Evolutionary conservation across 2,329 filamentous ascomycete species (phyloP), one percentile per base, ranked within the genome.

Genomic region (Rhynchosporium agropyri): DNA sequence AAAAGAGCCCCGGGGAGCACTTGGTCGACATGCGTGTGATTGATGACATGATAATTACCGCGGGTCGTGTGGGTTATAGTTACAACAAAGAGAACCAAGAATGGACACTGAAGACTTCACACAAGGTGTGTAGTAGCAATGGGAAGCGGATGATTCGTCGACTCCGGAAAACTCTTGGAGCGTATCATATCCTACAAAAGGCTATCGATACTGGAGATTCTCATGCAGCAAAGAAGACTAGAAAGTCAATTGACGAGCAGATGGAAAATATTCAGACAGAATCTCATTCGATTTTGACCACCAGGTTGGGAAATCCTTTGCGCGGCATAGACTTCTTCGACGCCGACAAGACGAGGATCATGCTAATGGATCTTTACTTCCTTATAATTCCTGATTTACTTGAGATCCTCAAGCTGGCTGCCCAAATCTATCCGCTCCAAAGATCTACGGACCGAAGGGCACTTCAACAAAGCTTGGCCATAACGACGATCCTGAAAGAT

Each of bases 311-410:
- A 7, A 51, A 43, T 29, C 46, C 53, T 9, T 29, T 13, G 28
- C 36, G 33, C 46, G 36, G 36, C 28, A 62, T 45, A 45, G 31
- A 40, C 2, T 42, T 50, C 20, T 51, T 43, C 9, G 31, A 50
- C 31, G 28, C 6, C 3, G 7, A 9, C 12, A 43, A 20, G 12
- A 62, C 38, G 7, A 38, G n/a, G 31, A 31, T 28, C 15, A 54
- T 59, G 20, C 49, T 63, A 13, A 28, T 46, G 36, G 61, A 63
- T 26, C 6, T 63, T 26, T 63, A 63, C 42, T 63, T 59, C 20
- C 26, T 46, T 33, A 59, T 56, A 13, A 59, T 59, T 20, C 55
- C 55, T 13, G 26, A 12, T 15, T 20, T 58, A 38, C 20, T 63
- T 10, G 33, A 53, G 4, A 31, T 55, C 33, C 31, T 59, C 13